Evolutionary conservation across 2,329 filamentous ascomycete species (phyloP), one percentile per base, ranked within the genome.

Genomic region (Torrubiella hemipterigena): DNA sequence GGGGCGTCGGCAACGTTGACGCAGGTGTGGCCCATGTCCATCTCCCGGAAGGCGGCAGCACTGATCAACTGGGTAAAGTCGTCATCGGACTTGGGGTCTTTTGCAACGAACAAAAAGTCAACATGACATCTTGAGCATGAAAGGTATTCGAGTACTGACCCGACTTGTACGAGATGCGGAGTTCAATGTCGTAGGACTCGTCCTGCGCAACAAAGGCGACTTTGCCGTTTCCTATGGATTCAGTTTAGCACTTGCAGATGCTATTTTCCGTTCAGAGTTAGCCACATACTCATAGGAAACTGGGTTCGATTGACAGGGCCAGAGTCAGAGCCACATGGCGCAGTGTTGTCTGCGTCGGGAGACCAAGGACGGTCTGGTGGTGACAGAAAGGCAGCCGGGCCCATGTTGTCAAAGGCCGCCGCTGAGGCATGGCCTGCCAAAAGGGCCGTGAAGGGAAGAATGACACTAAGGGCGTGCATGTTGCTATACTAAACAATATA

Each of bases 301-400:
- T 61, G 45, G 1, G 69, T 75, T 33, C 73, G 55, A 38, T 69
- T 69, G 1, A 49, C 51, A 3, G 61, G 53, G 1, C 56, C 52
- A 12, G 58, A 54, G 9, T 54, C 50, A 9, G 68, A 72, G 31
- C 73, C 72, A 42, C 73, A 77, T 0, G 73, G 73, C 6, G 62
- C 56, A 5, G 48, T 66, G 42, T 75, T 75, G 43, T 77, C 72
- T 22, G 61, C 50, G 10, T 58, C 56, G 18, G 61, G 65, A 30
- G 56, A 56, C 70, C 71, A 78, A 24, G 56, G 52, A 31, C 72
- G 58, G 48, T 76, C 70, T 11, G 57, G 45, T 4, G 72, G 73
- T 71, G 72, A 77, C 50, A 76, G 55, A 45, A 77, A 73, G 8
- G 66, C 68, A 14, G 69, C 69, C 7, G 70, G 69, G 9, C 70